These are phyloP conservation scores for Colletotrichum sp. DNA, from an alignment of 2,329 filamentous ascomycete species.

Conservation along the genomic window DNA sequence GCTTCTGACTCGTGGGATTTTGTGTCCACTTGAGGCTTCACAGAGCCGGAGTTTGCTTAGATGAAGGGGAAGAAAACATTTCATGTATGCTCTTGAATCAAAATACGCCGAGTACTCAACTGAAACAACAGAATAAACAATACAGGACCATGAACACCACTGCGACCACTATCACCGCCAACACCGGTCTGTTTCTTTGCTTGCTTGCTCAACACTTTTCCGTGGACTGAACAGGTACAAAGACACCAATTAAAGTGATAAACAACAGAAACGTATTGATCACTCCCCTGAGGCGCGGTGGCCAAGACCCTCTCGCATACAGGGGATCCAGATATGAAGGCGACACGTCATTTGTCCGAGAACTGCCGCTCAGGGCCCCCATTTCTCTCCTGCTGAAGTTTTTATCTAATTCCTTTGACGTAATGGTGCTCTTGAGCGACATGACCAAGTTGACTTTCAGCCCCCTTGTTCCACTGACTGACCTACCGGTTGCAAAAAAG, in stretches of 20 bases:
- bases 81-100: no score
- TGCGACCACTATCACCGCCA: rapidly evolving
- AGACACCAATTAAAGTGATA: no score
- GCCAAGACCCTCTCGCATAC: neutral
- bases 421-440: no score
- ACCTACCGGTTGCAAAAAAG: neutral
- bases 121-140: neutral
- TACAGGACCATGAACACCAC: neutral
- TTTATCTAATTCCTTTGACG: no score
- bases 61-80: no score
- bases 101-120: no score
- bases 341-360: neutral
- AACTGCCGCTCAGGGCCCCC: no score
- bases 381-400: no score
- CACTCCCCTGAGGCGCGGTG: neutral
- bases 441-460: neutral
- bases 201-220: neutral
- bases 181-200: neutral
- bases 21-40: no score
- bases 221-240: no score
- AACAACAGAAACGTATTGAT: no score
- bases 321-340: neutral
- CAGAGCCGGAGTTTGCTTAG: no score
- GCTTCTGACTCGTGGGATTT: neutral
- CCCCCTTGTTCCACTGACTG: neutral